Evolutionary conservation across 1,284 basidiomycete species (phyloP).

Genomic region (Cystobasidium pallidum): DNA sequence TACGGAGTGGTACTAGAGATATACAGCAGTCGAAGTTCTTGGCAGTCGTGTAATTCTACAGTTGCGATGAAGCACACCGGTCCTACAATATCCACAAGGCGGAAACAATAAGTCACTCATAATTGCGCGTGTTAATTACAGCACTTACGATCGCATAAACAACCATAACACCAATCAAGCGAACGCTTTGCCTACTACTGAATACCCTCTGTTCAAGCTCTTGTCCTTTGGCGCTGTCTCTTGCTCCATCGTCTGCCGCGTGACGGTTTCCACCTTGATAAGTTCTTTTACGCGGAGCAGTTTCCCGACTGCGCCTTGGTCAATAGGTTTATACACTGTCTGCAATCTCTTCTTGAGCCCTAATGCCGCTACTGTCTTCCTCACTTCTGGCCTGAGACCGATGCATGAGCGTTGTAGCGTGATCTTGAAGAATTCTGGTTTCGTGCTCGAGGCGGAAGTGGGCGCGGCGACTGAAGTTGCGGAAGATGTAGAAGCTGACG

Average conservation of each 20-base stretch:
- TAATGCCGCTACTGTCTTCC: slow-evolving; percentile 73
- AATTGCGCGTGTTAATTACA: too few relatives aligned
- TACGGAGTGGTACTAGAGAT: background rate
- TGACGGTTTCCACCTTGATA: slow-evolving; percentile 81
- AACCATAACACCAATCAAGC: background rate
- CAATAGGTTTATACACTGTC: slow-evolving; percentile 75
- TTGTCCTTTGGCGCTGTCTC: slow-evolving; percentile 69
- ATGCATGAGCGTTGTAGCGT: slow-evolving; percentile 81
- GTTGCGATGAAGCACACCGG: background rate
- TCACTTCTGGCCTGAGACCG: slow-evolving; percentile 70
- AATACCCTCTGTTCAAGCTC: slow-evolving; percentile 68
- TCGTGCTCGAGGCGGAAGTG: slow-evolving; percentile 1
- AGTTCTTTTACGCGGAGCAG: slow-evolving; percentile 82
- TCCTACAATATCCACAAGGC: background rate
- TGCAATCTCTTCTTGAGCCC: slow-evolving; percentile 78
- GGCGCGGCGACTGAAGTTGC: slow-evolving; percentile 3
- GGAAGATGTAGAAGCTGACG: background rate
- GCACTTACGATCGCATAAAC: background rate
- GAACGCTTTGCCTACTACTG: slow-evolving; percentile 59
- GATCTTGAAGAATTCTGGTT: slow-evolving; percentile 75
- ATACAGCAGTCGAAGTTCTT: background rate
- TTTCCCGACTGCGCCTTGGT: slow-evolving; percentile 74
- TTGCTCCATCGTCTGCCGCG: slow-evolving; percentile 65
- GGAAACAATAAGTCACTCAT: background rate
- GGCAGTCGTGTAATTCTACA: slow-evolving; percentile 6